Evolutionary conservation across 1,284 basidiomycete species (phyloP), one percentile per base, ranked within the genome.

Genomic region (Austroboletus niveus): DNA sequence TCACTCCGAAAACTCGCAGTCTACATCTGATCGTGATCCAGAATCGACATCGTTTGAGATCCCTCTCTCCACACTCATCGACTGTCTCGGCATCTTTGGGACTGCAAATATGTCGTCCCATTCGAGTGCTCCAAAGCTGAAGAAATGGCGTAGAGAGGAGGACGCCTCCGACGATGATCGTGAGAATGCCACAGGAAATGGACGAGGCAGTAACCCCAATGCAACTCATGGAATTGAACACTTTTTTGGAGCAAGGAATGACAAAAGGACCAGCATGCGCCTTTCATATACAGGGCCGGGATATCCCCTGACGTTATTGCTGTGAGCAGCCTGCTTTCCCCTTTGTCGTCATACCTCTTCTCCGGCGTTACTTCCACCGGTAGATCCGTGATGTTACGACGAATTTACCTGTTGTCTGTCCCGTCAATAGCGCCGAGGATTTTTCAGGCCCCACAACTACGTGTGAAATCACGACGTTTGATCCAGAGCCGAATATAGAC

Each of bases 1-100:
- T 49, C 65, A 17, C 44, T 27, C 57, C 50, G 54, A 58, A 54
- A 47, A 51, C n/a, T 66, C 66, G 31, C 63, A 61, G 20, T 27
- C 38, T 17, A 47, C 59, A 11, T 50, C 54, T 35, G 57, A 51
- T 22, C 48, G 47, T 8, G 60, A 58, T 29, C 36, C 49, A 32
- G 59, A 54, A 29, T 54, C 52, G 44, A 80, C 76, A 8, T 77
- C 80, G 1, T 93, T 97, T 62, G 92, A 95, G 65, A 78, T 97
- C 52, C 87, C 87, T 4, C 79, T 98, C 31, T 81, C 84, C 63
- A 87, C 86, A 1, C 72, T 96, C 49, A 80, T 96, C 51, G 92
- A 95, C 61, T 94, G 92, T 61, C 77, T 98, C 40, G 94, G 95
- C 66, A 86, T 97, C 51, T 97, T 95, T 62, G 94, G 94, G 11